A percentile compares a stretch with the other conserved stretches of the same genome.
Evolutionary conservation across 2,329 filamentous ascomycete genomes (phyloP).

Genomic region (Xylariomycetidae sp.): DNA sequence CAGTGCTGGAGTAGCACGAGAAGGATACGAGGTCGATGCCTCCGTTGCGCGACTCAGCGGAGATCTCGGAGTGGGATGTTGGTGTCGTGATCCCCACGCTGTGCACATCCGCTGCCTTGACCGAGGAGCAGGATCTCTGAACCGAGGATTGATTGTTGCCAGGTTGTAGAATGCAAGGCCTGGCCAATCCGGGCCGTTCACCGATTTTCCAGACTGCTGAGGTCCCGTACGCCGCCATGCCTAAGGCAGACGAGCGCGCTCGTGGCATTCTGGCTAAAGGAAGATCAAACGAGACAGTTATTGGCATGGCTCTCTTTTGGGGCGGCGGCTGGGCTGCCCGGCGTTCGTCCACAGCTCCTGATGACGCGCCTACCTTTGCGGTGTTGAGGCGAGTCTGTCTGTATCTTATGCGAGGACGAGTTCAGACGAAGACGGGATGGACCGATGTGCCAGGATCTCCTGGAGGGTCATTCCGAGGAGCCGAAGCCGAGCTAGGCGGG

Average conservation of each 20-base stretch:
- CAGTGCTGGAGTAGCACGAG: no score
- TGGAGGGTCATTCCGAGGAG: conserved; percentile 9
- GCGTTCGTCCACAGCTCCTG: no score
- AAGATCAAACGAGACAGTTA: conserved; percentile 33
- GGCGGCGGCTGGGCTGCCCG: no score
- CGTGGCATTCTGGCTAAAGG: conserved; percentile 33
- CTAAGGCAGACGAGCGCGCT: conserved; percentile 15
- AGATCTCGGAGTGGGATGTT: no score
- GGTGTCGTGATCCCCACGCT: background rate
- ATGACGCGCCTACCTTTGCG: no score
- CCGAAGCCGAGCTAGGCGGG: no score
- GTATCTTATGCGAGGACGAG: no score
- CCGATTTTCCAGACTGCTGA: conserved; percentile 29
- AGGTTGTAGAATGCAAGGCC: conserved; percentile 15
- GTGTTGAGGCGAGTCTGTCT: no score
- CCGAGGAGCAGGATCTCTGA: background rate
- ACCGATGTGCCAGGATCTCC: conserved; percentile 8
- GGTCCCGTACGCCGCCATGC: conserved; percentile 8
- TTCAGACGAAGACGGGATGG: conserved; percentile 5
- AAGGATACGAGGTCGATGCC: no score
- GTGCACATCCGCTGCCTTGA: background rate
- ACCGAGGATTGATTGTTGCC: conserved; percentile 14
- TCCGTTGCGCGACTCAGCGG: no score
- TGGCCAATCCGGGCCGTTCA: conserved; percentile 28
- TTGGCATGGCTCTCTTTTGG: conserved; percentile 2